phyloP scores from a whole-genome alignment of 2,329 filamentous ascomycete genomes.

The Exophiala alcalophila region DNA sequence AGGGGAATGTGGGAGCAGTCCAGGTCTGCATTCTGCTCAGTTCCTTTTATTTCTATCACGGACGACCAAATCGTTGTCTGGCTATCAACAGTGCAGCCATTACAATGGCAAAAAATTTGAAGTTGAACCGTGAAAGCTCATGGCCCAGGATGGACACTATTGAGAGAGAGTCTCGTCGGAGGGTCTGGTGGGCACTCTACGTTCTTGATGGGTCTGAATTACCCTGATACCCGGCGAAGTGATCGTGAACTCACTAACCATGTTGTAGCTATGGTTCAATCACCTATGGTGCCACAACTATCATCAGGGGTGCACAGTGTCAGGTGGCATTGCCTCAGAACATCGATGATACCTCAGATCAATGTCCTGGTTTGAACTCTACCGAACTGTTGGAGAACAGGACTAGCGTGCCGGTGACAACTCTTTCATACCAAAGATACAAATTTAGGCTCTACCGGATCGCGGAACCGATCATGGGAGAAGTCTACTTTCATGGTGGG shows the following conservation, averaged over 20 bases:
- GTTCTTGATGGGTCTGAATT: constrained; percentile 35
- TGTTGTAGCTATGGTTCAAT: constrained; percentile 3
- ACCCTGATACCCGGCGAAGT: not conserved
- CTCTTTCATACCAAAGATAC: constrained; percentile 13
- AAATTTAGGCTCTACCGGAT: constrained; percentile 16
- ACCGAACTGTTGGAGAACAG: constrained; percentile 5
- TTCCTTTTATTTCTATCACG: constrained; percentile 9
- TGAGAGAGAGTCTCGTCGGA: constrained; percentile 38
- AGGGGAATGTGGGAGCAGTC: constrained; percentile 31
- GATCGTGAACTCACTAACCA: not conserved
- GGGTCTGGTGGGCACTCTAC: constrained; percentile 45
- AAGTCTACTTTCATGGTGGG: constrained; percentile 4
- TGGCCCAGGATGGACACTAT: constrained; percentile 28
- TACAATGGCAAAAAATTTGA: constrained; percentile 37
- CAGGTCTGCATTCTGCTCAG: constrained; percentile 8
- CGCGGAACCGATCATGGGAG: constrained; percentile 4
- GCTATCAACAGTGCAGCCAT: constrained; percentile 38
- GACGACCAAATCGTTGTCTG: constrained; percentile 12
- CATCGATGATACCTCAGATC: constrained; percentile 9
- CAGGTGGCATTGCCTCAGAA: constrained; percentile 10
- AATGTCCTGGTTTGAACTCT: constrained; percentile 8
- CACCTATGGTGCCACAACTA: constrained; percentile 8
- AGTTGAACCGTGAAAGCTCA: constrained; percentile 34
- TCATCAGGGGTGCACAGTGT: not conserved
- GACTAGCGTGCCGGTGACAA: constrained; percentile 4